Conservation (phyloP, 164 flowering plant genomes). For the Litsea cubeba region DNA sequence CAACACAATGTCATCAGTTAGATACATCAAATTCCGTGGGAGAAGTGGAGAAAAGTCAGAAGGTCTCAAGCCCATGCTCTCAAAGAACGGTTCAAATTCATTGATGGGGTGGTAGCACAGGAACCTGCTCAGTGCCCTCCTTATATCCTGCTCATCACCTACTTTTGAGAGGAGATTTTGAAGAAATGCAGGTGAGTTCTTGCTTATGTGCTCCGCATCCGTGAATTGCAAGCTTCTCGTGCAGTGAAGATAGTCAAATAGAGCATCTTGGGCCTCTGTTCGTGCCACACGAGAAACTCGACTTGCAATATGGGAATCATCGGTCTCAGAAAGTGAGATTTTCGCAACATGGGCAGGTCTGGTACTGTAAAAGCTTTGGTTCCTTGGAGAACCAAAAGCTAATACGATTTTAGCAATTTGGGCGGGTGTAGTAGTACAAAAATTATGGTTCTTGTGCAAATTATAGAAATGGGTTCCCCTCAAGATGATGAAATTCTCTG, state of each 20-base stretch:
- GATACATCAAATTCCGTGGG: slow-evolving; percentile 48
- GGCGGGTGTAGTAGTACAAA: too few species aligned
- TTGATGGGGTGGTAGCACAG: slow-evolving; percentile 72
- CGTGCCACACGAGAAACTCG: slow-evolving; percentile 9
- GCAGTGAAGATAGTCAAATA: slow-evolving; percentile 65
- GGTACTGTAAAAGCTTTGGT: not conserved
- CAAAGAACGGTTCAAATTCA: slow-evolving; percentile 87
- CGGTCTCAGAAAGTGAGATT: not conserved
- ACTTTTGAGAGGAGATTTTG: slow-evolving; percentile 37
- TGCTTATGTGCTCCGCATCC: slow-evolving; percentile 76
- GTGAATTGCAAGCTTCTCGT: slow-evolving; percentile 52
- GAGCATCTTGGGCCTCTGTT: slow-evolving; percentile 44
- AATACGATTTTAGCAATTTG: too few species aligned
- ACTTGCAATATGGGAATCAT: not conserved
- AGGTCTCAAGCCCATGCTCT: slow-evolving; percentile 70
- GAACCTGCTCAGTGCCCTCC: slow-evolving; percentile 35
- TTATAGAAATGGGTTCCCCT: not conserved
- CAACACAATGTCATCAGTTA: slow-evolving; percentile 56
- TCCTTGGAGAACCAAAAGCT: not conserved
- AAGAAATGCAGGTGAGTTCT: slow-evolving; percentile 53
- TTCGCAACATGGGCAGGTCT: not conserved
- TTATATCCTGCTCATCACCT: slow-evolving; percentile 24
- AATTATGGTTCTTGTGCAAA: too few species aligned
- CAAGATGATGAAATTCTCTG: not conserved
- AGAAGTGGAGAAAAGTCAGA: slow-evolving; percentile 36